phyloP scores from a whole-genome alignment of 2,329 filamentous ascomycete species.

The Phymatotrichopsis omnivora region DNA sequence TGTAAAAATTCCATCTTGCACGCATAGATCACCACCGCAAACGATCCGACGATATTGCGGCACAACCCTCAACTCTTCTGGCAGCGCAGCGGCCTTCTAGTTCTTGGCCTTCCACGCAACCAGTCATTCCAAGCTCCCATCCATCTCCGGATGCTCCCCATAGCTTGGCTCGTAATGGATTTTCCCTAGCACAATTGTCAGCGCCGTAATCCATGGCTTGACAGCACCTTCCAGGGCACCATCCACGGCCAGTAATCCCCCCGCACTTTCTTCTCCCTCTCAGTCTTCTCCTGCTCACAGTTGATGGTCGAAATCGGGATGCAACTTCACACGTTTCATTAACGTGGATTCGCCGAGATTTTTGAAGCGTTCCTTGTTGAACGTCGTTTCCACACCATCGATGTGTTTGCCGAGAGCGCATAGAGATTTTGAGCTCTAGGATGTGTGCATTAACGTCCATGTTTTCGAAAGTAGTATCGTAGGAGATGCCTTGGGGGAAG shows the following conservation, averaged over 20 bases:
- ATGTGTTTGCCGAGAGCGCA: no score
- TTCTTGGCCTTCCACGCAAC: conserved; percentile 26
- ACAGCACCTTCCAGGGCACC: conserved; percentile 3
- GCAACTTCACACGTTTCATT: conserved; percentile 74
- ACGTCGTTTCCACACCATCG: conserved; percentile 81
- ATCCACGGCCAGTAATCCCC: conserved; percentile 6
- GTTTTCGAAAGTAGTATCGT: conserved; percentile 69
- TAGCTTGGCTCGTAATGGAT: conserved; percentile 19
- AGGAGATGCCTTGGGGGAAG: conserved; percentile 78
- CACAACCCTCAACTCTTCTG: conserved; percentile 24
- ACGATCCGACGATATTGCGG: no score
- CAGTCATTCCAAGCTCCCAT: conserved; percentile 25
- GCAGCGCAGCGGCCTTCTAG: conserved; percentile 25
- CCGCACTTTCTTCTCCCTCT: conserved; percentile 33
- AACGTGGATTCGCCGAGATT: conserved; percentile 73
- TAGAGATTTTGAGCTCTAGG: conserved; percentile 34
- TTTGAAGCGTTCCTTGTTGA: conserved; percentile 57
- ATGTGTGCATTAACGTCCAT: conserved; percentile 56
- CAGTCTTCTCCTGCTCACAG: conserved; percentile 47
- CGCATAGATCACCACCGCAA: no score
- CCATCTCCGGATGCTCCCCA: conserved; percentile 25
- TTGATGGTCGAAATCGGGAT: conserved; percentile 63
- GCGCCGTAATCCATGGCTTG: conserved; percentile 17
- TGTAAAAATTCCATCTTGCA: no score
- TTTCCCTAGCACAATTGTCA: conserved; percentile 24